phyloP scores from a whole-genome alignment of 2,329 filamentous ascomycete species.

The Endoconidiophora laricicola region DNA sequence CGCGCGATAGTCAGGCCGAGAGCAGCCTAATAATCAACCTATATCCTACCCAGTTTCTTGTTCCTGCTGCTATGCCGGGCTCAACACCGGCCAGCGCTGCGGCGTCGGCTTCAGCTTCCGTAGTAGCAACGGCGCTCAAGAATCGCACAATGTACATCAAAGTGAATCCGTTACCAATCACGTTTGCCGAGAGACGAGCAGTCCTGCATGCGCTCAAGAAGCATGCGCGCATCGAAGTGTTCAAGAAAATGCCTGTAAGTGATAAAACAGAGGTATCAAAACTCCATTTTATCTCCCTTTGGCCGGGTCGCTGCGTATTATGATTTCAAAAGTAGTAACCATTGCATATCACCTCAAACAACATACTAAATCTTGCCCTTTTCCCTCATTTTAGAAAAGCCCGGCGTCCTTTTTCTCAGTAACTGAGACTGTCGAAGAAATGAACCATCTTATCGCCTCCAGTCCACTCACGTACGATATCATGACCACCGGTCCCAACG shows the following conservation, averaged over 20 bases:
- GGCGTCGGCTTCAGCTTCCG: not conserved
- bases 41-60: too few relatives aligned
- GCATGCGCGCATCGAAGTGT: constrained; percentile 33
- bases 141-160: constrained; percentile 20
- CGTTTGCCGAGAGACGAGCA: constrained; percentile 36
- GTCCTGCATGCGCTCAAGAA: constrained; percentile 35
- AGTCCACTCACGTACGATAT: constrained; percentile 34
- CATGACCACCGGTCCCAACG: constrained; percentile 12
- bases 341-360: too few relatives aligned
- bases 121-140: too few relatives aligned
- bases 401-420: constrained; percentile 34
- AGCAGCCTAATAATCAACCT: too few relatives aligned
- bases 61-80: too few relatives aligned
- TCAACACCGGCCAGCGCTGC: too few relatives aligned
- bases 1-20: too few relatives aligned
- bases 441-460: constrained; percentile 22
- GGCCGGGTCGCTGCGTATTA: not conserved
- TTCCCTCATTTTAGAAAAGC: constrained; percentile 23
- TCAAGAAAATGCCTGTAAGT: constrained; percentile 30
- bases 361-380: not conserved
- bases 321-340: not conserved
- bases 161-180: constrained; percentile 34
- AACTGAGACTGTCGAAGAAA: constrained; percentile 25
- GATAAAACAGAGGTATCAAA: not conserved
- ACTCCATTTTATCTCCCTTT: not conserved